phyloP scores from a whole-genome alignment of 495 filamentous ascomycete species.

The Daldinia grandis region DNA sequence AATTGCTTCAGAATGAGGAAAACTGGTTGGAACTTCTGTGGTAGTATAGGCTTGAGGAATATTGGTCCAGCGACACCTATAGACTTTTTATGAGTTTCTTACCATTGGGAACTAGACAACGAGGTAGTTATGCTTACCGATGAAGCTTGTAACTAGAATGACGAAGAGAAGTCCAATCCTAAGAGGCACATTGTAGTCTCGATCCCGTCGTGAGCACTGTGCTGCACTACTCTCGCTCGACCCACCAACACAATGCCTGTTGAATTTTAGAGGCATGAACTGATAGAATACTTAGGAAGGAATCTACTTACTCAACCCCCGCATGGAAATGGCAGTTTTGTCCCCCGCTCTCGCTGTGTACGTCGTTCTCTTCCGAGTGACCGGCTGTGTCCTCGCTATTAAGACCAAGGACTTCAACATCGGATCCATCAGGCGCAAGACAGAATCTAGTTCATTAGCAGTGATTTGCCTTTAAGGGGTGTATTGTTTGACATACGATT shows the following conservation, averaged over 20 bases:
- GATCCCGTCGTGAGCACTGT: slow-evolving; percentile 54
- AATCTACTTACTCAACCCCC: slow-evolving; percentile 64
- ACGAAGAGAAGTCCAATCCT: slow-evolving; percentile 69
- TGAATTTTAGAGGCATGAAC: slow-evolving; percentile 3
- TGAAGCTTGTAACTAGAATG: slow-evolving; percentile 61
- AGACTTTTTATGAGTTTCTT: background rate
- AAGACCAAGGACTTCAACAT: slow-evolving; percentile 38
- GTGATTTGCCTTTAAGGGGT: background rate
- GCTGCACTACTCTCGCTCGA: slow-evolving; percentile 45
- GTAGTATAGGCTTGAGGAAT: slow-evolving; percentile 46
- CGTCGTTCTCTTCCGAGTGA: slow-evolving; percentile 35
- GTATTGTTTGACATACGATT: slow-evolving; percentile 50
- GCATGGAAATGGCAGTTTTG: slow-evolving; percentile 70
- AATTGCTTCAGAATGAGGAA: slow-evolving; percentile 72
- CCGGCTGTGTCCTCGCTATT: slow-evolving; percentile 3
- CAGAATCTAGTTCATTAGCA: slow-evolving; percentile 46
- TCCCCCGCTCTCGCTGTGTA: slow-evolving; percentile 19
- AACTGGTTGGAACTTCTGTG: slow-evolving; percentile 44
- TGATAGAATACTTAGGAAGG: background rate
- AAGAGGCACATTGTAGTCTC: slow-evolving; percentile 65
- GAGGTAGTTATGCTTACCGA: slow-evolving; percentile 28
- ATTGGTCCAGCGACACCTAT: slow-evolving; percentile 58
- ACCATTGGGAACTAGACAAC: slow-evolving; percentile 1
- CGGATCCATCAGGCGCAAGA: slow-evolving; percentile 54
- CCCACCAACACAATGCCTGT: slow-evolving; percentile 56